phyloP scores from a whole-genome alignment of 352 stramenopile species.

The Globisporangium mamillatum region DNA sequence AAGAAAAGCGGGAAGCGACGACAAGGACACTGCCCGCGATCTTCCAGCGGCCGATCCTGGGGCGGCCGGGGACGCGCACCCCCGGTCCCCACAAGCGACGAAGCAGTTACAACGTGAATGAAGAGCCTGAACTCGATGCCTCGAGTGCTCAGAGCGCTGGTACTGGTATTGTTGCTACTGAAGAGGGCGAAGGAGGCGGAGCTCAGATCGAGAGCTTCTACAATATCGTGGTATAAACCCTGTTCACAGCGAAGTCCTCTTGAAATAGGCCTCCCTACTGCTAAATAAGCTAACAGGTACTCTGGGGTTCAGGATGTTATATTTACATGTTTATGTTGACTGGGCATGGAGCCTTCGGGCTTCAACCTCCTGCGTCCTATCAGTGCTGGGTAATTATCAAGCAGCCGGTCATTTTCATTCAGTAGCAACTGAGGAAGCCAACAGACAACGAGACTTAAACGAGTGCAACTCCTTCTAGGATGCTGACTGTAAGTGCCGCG shows the following conservation, averaged over 20 bases:
- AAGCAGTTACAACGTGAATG: constrained; percentile 39
- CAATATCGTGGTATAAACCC: neutral
- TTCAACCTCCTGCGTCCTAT: neutral
- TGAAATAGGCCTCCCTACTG: neutral
- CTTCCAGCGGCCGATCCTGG: constrained; percentile 42
- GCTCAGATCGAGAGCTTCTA: neutral
- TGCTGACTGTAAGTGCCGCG: constrained; percentile 36
- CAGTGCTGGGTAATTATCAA: too few species aligned
- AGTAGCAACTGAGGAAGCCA: neutral
- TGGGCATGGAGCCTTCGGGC: neutral
- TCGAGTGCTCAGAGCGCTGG: constrained; percentile 9
- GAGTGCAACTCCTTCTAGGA: neutral
- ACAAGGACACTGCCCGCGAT: constrained; percentile 34
- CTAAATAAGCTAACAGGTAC: neutral
- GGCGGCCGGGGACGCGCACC: constrained; percentile 14
- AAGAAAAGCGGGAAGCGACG: constrained; percentile 20
- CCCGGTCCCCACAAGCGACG: constrained; percentile 22
- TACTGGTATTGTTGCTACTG: constrained; percentile 8
- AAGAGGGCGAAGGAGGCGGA: neutral
- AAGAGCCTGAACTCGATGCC: constrained; percentile 1
- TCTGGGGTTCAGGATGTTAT: neutral
- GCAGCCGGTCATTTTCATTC: neutral
- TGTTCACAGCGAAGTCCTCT: neutral
- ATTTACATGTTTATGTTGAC: neutral
- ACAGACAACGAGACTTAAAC: neutral